These are phyloP conservation scores for Thraustochytrium striatum DNA, from an alignment of 352 stramenopile genomes.

Conservation along the genomic window DNA sequence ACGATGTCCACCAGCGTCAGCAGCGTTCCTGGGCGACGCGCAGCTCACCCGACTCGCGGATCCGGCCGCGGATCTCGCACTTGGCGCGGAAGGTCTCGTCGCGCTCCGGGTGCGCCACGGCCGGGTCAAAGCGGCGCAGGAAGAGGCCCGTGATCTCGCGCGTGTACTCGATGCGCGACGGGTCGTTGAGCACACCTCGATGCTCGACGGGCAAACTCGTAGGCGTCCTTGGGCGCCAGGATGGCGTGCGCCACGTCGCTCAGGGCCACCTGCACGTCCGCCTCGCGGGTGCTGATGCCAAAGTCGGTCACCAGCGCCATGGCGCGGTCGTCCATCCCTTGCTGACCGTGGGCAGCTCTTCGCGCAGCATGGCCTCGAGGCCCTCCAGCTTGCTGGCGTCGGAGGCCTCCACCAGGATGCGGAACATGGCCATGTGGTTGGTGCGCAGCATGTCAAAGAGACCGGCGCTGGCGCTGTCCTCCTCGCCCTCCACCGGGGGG, in stretches of 20 bases:
- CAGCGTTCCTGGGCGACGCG: conserved; percentile 48
- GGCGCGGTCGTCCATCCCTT: conserved; percentile 48
- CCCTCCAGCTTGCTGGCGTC: conserved; percentile 49
- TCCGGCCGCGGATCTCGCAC: conserved; percentile 56
- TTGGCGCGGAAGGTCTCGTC: conserved; percentile 56
- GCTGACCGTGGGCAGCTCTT: conserved; percentile 55
- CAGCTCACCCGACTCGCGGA: conserved; percentile 64
- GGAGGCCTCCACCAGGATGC: conserved; percentile 63
- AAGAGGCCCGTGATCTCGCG: conserved; percentile 88
- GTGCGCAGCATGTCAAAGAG: conserved; percentile 72
- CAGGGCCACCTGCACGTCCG: conserved; percentile 81
- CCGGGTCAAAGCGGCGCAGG: conserved; percentile 63
- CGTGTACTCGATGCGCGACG: conserved; percentile 30
- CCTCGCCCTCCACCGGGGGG: conserved; percentile 9
- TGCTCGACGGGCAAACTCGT: conserved; percentile 39
- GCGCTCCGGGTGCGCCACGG: conserved; percentile 51
- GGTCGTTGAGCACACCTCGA: conserved; percentile 36
- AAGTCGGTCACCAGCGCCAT: not conserved
- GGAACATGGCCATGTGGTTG: conserved; percentile 68
- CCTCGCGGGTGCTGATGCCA: conserved; percentile 11
- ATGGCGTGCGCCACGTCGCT: conserved; percentile 79
- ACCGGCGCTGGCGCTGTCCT: not conserved
- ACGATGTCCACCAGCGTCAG: conserved; percentile 40
- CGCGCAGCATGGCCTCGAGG: conserved; percentile 13
- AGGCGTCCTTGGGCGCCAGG: conserved; percentile 42